phyloP scores from a whole-genome alignment of 1,139 yeast genomes.

The Arxiozyma slooffiae region DNA sequence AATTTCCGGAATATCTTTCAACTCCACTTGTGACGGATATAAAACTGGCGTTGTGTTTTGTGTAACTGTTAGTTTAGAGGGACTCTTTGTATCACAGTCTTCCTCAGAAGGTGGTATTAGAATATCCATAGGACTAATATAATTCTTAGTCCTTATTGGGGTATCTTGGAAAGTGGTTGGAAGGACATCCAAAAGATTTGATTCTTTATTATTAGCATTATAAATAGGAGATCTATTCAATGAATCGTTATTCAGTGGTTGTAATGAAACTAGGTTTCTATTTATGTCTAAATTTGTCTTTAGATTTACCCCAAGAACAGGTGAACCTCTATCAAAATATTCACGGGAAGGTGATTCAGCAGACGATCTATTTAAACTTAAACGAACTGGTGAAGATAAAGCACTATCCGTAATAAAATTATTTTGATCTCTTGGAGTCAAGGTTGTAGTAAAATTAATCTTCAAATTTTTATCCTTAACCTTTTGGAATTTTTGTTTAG shows the following conservation, averaged over 20 bases:
- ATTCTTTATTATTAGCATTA: background rate
- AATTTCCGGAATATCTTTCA: background rate
- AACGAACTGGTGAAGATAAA: slow-evolving; percentile 4
- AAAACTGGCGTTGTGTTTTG: slow-evolving; percentile 5
- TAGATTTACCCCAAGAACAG: slow-evolving; percentile 1
- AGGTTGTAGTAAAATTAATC: slow-evolving; percentile 4
- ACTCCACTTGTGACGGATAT: background rate
- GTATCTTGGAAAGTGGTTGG: slow-evolving; percentile 3
- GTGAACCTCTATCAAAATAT: slow-evolving; percentile 1
- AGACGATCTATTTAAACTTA: background rate
- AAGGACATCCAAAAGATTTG: background rate
- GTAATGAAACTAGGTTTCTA: slow-evolving; percentile 1
- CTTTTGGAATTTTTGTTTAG: background rate
- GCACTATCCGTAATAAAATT: slow-evolving; percentile 1
- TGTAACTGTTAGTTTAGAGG: background rate
- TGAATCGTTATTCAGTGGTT: background rate
- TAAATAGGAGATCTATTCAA: background rate
- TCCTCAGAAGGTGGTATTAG: background rate
- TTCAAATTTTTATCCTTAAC: slow-evolving; percentile 1
- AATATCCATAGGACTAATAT: background rate
- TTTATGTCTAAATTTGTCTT: background rate
- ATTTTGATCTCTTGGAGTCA: slow-evolving; percentile 4
- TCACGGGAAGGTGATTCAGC: slow-evolving; percentile 3
- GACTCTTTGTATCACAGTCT: background rate
- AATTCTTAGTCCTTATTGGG: background rate